phyloP scores from a whole-genome alignment of 208 protist genomes.

The Leishmania amazonensis region DNA sequence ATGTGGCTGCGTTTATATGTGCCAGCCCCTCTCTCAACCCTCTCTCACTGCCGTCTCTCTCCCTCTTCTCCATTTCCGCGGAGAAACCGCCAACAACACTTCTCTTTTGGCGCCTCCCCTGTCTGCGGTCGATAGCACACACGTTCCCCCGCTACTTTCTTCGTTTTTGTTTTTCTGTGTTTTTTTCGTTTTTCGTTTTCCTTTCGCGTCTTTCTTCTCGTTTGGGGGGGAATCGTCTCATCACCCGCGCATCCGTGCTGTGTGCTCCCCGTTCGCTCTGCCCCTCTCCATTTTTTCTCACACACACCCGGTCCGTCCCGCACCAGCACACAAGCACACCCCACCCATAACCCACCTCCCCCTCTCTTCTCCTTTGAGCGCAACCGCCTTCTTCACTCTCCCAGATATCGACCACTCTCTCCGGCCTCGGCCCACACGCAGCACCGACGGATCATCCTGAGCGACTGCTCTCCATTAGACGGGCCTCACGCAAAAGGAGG shows the following conservation, averaged over 20 bases:
- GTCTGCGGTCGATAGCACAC: neutral
- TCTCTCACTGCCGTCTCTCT: neutral
- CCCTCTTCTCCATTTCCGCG: neutral
- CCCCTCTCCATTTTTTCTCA: conserved; percentile 17
- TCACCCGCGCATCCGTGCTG: neutral
- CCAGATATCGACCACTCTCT: neutral
- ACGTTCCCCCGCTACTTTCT: neutral
- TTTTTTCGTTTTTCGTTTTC: neutral
- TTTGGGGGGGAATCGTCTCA: neutral
- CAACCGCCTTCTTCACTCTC: neutral
- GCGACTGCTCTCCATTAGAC: neutral
- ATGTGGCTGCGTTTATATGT: neutral
- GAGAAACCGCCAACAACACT: neutral
- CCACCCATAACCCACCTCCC: neutral
- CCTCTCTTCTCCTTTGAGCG: neutral
- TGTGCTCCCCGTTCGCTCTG: neutral
- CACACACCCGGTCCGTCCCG: neutral
- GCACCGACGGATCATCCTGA: neutral
- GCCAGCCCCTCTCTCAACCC: neutral
- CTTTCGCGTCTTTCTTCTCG: neutral
- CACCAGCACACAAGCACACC: neutral
- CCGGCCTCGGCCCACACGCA: neutral
- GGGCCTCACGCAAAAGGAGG: neutral
- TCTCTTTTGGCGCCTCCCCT: neutral
- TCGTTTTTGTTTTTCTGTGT: conserved; percentile 8